Conservation (phyloP, 2,329 filamentous ascomycete species). For the Fusarium pseudograminearum region DNA sequence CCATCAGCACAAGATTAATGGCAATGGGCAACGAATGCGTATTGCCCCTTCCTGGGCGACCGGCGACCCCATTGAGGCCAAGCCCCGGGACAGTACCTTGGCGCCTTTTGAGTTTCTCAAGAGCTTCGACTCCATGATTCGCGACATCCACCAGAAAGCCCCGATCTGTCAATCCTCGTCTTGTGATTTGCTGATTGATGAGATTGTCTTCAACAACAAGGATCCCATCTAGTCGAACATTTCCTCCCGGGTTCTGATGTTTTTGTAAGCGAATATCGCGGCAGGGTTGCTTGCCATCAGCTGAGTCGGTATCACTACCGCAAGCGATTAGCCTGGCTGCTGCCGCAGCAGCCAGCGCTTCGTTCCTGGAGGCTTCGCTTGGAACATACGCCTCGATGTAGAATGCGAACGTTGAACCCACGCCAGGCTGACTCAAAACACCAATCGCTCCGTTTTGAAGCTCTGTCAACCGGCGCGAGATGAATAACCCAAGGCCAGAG, state of each 20-base stretch:
- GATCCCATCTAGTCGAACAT: conserved; percentile 56
- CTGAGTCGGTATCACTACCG: conserved; percentile 32
- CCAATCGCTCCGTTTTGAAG: conserved; percentile 85
- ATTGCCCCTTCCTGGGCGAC: conserved; percentile 27
- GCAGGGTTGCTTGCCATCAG: conserved; percentile 36
- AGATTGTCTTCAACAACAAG: conserved; percentile 72
- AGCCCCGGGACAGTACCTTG: conserved; percentile 42
- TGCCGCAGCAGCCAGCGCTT: conserved; percentile 56
- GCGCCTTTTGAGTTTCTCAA: conserved; percentile 58
- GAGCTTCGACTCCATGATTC: conserved; percentile 68
- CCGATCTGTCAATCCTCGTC: conserved; percentile 62
- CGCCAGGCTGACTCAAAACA: conserved; percentile 74
- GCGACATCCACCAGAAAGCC: conserved; percentile 66
- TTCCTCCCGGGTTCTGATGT: conserved; percentile 46
- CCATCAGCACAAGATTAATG: conserved; percentile 77
- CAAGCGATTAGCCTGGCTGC: conserved; percentile 50
- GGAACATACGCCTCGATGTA: conserved; percentile 72
- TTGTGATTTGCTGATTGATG: conserved; percentile 69
- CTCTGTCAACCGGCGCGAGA: conserved; percentile 82
- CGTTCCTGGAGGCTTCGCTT: conserved; percentile 54
- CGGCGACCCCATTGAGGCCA: conserved; percentile 4
- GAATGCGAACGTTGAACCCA: conserved; percentile 81
- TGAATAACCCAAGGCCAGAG: conserved; percentile 82
- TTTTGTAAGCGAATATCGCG: conserved; percentile 42
- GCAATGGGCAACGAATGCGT: conserved; percentile 48